Conservation (phyloP, 441 rosid genomes). For the Populus hybrid region DNA sequence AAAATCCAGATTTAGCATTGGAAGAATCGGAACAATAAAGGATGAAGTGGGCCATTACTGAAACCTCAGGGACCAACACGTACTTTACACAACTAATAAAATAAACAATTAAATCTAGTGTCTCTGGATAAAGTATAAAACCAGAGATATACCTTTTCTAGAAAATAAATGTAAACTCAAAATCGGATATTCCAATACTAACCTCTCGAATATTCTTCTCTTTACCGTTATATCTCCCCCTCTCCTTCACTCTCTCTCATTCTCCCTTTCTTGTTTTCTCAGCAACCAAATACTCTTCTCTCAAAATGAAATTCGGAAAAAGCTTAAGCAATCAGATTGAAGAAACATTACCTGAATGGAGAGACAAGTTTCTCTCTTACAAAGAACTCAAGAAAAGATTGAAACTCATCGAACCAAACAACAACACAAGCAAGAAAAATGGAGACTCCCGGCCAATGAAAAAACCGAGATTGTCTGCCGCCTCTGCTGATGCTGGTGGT, state of each 20-base stretch:
- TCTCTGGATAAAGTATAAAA: constrained; percentile 30
- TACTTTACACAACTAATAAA: neutral
- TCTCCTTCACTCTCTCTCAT: neutral
- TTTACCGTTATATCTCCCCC: constrained; percentile 36
- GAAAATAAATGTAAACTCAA: neutral
- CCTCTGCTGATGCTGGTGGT: constrained; percentile 20
- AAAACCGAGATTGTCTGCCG: constrained; percentile 38
- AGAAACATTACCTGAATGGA: constrained; percentile 78
- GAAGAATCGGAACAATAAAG: no score
- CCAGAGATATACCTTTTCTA: constrained; percentile 32
- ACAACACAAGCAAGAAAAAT: constrained; percentile 8
- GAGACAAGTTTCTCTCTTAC: constrained; percentile 80
- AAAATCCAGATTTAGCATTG: no score
- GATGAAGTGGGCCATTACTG: no score
- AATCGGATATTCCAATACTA: constrained; percentile 47
- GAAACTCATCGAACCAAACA: constrained; percentile 59
- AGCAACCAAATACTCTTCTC: constrained; percentile 8
- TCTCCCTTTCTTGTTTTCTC: constrained; percentile 8
- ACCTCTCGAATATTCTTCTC: constrained; percentile 56
- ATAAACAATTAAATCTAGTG: neutral
- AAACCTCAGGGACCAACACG: no score
- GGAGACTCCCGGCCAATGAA: constrained; percentile 35
- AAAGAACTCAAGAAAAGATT: constrained; percentile 77
- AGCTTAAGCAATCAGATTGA: constrained; percentile 85
- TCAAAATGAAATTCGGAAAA: constrained; percentile 81